Base-by-base conservation (phyloP, 148 eudicot species). In the Hydrangea macrophylla region DNA sequence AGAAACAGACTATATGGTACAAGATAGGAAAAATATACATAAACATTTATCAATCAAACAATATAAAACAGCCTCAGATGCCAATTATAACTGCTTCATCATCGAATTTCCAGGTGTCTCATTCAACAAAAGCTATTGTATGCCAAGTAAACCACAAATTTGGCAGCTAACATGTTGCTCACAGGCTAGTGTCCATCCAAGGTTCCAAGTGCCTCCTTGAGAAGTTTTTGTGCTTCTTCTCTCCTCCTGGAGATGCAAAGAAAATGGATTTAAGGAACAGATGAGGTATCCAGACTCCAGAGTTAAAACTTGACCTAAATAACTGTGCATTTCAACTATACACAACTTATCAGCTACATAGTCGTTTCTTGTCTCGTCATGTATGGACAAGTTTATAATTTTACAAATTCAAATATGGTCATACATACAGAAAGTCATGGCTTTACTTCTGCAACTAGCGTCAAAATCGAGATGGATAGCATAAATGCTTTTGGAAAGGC, bases 201-300 rank as follows among this genome's bases (percentile, higher is more conserved):
- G n/a, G 92, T 88, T 64, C 78, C 82, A 57, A 88, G 86, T 42
- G 96, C 93, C 73, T 90, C 96, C 77, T 86, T 88, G 35, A 90
- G 79, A 74, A 90, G 89, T 68, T 67, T 75, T 39, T 86, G 93
- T 35, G 96, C 87, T 77, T 88, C 91, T 75, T 87, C 93, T 81
- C 96, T 86, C 82, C 96, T 85, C 87, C 96, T 90, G 70, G 36
- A 68, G 58, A 36, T 13, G 71, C 42, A 60, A 69, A 39, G 18
- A 20, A 65, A 40, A 45, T 40, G 20, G 23, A n/a, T 2, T 9
- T 55, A 54, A 28, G 6, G 7, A 53, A 36, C 27, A 31, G 24
- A 10, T 17, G 0, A 25, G 10, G 11, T n/a, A n/a, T n/a, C n/a
- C n/a, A n/a, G n/a, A n/a, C n/a, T n/a, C 9, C 53, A 48, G 6